Percentiles rank a stretch among this genome's conserved stretches.
These are phyloP conservation scores for Debaryomycetaceae sp. DNA, from an alignment of 1,139 yeast genomes.

Conservation along the genomic window DNA sequence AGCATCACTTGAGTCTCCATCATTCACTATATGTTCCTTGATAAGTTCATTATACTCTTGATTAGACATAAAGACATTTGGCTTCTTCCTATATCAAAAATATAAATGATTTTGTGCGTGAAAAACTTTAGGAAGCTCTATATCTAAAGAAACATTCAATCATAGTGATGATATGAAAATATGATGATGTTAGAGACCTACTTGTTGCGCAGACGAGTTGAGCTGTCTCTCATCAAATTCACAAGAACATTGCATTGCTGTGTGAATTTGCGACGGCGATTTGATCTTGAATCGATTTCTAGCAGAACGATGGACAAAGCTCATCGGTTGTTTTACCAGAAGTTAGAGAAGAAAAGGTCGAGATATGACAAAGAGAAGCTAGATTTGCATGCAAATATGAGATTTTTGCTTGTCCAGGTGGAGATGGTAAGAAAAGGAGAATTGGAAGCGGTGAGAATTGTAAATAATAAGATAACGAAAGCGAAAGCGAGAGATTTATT, in stretches of 20 bases:
- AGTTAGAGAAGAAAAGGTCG: constrained; percentile 16
- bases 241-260: neutral
- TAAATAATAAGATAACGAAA: constrained; percentile 4
- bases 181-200: neutral
- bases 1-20: constrained; percentile 1
- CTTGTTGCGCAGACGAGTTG: neutral
- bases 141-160: neutral
- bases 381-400: constrained; percentile 21
- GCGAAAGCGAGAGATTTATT: constrained; percentile 4
- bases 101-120: neutral
- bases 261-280: neutral
- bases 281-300: constrained; percentile 2
- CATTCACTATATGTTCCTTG: neutral
- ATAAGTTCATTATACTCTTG: constrained; percentile 2
- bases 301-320: constrained; percentile 19
- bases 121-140: neutral
- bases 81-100: neutral
- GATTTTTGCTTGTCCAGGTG: constrained; percentile 25
- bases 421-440: constrained; percentile 13
- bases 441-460: constrained; percentile 3
- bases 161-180: neutral
- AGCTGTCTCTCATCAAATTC: neutral
- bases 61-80: constrained; percentile 1
- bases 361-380: constrained; percentile 15
- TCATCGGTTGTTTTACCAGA: constrained; percentile 23